phyloP scores from a whole-genome alignment of 805 yeast genomes.

The Vanderwaltozyma yarrowii region DNA sequence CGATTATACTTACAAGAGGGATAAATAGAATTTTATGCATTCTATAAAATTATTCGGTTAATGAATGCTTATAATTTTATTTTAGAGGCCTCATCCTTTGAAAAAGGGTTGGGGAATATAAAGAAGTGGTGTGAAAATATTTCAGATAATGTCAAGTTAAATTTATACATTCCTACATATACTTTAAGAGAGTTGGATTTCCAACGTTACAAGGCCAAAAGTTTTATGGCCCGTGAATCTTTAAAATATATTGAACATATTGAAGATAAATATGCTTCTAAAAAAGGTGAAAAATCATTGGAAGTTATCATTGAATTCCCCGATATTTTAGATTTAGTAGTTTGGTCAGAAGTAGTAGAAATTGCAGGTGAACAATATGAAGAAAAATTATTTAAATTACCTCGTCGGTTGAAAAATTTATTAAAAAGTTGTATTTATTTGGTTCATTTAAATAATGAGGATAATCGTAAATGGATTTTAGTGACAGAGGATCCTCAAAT shows the following conservation, averaged over 20 bases:
- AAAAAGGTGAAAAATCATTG: conserved; percentile 2
- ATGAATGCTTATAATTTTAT: conserved; percentile 33
- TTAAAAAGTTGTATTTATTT: conserved; percentile 51
- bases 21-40: too few relatives aligned
- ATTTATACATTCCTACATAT: conserved; percentile 40
- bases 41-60: not conserved
- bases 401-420: conserved; percentile 42
- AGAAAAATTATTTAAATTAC: conserved; percentile 29
- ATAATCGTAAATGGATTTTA: conserved; percentile 40
- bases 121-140: conserved; percentile 45
- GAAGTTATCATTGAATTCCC: conserved; percentile 40
- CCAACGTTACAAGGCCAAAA: conserved; percentile 43
- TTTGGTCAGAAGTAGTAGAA: conserved; percentile 18
- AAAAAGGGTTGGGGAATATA: conserved; percentile 58
- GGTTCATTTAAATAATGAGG: conserved; percentile 33
- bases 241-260: conserved; percentile 46
- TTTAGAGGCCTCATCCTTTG: conserved; percentile 57
- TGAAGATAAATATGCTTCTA: conserved; percentile 4
- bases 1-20: too few relatives aligned
- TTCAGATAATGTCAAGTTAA: conserved; percentile 25
- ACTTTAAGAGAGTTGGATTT: conserved; percentile 52
- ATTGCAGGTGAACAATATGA: conserved; percentile 3
- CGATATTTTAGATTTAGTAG: conserved; percentile 23
- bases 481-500: conserved; percentile 50
- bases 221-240: conserved; percentile 58